These are phyloP conservation scores for Hymenoscyphus occultus DNA, from an alignment of 2,329 filamentous ascomycete species.

Conservation along the genomic window DNA sequence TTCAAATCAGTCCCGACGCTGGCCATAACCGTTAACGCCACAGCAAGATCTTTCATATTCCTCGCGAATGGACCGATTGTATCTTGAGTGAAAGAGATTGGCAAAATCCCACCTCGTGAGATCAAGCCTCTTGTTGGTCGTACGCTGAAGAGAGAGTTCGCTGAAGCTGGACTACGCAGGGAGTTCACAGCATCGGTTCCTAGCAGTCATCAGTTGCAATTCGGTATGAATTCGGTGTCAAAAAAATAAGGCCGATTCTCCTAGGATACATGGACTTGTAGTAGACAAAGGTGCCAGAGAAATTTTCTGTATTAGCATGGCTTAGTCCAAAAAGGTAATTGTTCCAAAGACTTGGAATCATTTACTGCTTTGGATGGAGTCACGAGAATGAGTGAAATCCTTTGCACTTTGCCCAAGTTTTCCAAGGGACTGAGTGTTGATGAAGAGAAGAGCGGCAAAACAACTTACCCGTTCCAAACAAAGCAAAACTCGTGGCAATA, in stretches of 20 bases:
- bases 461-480: slow-evolving; percentile 50
- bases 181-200: slow-evolving; percentile 60
- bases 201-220: slow-evolving; percentile 2
- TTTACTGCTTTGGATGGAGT: too few relatives aligned
- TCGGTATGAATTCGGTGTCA: too few relatives aligned
- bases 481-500: slow-evolving; percentile 52
- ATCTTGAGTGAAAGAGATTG: slow-evolving; percentile 57
- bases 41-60: slow-evolving; percentile 48
- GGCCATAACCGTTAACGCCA: slow-evolving; percentile 51
- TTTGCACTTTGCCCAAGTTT: too few relatives aligned
- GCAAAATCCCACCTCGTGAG: slow-evolving; percentile 49
- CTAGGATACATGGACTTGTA: too few relatives aligned
- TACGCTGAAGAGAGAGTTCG: slow-evolving; percentile 58
- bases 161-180: slow-evolving; percentile 58
- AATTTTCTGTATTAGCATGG: too few relatives aligned
- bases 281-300: too few relatives aligned
- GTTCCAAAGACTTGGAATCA: too few relatives aligned
- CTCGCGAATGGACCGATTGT: slow-evolving; percentile 53
- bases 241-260: neutral
- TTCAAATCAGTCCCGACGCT: slow-evolving; percentile 47
- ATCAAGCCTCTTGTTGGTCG: slow-evolving; percentile 55
- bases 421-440: neutral
- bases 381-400: too few relatives aligned
- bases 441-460: neutral
- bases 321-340: too few relatives aligned